These are phyloP conservation scores for Allomyces javanicus DNA, from an alignment of 192 early-diverging fungal species.

Conservation along the genomic window DNA sequence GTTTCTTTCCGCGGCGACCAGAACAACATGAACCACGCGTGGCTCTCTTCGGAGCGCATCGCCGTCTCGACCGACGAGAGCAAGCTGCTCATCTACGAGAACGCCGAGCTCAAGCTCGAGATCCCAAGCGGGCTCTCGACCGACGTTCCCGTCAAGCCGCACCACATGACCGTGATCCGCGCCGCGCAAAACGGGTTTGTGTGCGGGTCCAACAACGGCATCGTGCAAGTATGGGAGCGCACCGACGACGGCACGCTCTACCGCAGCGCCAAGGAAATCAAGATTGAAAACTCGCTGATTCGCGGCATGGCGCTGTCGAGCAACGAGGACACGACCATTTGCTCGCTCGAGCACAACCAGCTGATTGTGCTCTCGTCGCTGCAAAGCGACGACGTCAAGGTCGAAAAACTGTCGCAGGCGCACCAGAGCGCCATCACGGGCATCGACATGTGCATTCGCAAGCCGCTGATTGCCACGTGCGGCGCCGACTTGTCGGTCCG, in stretches of 20 bases:
- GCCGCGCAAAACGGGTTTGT: constrained; percentile 19
- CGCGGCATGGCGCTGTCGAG: constrained; percentile 12
- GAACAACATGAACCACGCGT: constrained; percentile 27
- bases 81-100: constrained; percentile 27
- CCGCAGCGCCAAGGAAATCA: constrained; percentile 19
- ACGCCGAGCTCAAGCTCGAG: constrained; percentile 27
- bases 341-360: constrained; percentile 15
- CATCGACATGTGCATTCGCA: constrained; percentile 30
- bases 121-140: constrained; percentile 6
- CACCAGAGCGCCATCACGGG: constrained; percentile 28
- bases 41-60: constrained; percentile 22
- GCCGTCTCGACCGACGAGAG: constrained; percentile 26
- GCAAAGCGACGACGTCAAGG: constrained; percentile 23
- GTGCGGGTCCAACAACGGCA: constrained; percentile 19
- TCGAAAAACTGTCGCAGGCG: constrained; percentile 19
- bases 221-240: constrained; percentile 19
- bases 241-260: constrained; percentile 22
- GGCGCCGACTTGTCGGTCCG: constrained; percentile 28
- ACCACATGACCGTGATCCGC: constrained; percentile 14
- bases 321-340: constrained; percentile 15
- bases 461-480: constrained; percentile 35
- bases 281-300: constrained; percentile 12
- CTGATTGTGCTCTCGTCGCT: constrained; percentile 10
- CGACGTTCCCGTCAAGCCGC: constrained; percentile 2
- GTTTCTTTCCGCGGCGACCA: constrained; percentile 5